Percentiles rank a stretch among this genome's conserved stretches.
These are phyloP conservation scores for Coemansia sp. DNA, from an alignment of 192 early-diverging fungal species.

Conservation along the genomic window DNA sequence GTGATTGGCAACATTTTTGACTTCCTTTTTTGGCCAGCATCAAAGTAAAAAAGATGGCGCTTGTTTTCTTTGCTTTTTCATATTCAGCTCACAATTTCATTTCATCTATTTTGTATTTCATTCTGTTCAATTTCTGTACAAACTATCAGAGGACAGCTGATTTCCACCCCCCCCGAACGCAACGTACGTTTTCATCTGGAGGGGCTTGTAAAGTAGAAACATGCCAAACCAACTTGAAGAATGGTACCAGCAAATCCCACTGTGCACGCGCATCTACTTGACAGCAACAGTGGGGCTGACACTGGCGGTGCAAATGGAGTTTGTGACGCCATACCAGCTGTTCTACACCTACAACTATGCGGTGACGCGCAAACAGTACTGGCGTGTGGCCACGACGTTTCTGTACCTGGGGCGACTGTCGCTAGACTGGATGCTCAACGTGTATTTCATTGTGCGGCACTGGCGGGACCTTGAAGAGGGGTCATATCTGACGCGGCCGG, in stretches of 20 bases:
- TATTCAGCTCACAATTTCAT: not conserved
- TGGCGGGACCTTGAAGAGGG: constrained; percentile 93
- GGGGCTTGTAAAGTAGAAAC: not conserved
- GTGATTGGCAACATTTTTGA: too few species aligned
- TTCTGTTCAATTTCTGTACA: not conserved
- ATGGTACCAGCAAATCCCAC: constrained; percentile 90
- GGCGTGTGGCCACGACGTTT: constrained; percentile 91
- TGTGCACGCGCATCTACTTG: constrained; percentile 84
- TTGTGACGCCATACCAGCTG: constrained; percentile 78
- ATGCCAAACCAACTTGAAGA: constrained; percentile 73
- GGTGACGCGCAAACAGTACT: constrained; percentile 77
- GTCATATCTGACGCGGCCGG: constrained; percentile 83
- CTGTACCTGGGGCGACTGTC: constrained; percentile 91
- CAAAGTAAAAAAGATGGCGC: too few species aligned
- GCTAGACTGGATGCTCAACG: constrained; percentile 91
- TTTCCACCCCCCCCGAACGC: not conserved
- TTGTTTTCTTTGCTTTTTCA: not conserved
- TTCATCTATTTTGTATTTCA: not conserved
- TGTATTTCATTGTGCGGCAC: constrained; percentile 88
- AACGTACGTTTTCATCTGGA: not conserved
- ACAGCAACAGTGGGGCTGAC: constrained; percentile 77
- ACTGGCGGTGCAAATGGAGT: constrained; percentile 85
- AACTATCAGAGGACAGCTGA: not conserved
- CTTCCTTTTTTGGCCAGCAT: too few species aligned
- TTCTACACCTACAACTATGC: constrained; percentile 78